Conservation (phyloP, 1,139 yeast genomes). For the Zygosaccharomyces pseudobailii region DNA sequence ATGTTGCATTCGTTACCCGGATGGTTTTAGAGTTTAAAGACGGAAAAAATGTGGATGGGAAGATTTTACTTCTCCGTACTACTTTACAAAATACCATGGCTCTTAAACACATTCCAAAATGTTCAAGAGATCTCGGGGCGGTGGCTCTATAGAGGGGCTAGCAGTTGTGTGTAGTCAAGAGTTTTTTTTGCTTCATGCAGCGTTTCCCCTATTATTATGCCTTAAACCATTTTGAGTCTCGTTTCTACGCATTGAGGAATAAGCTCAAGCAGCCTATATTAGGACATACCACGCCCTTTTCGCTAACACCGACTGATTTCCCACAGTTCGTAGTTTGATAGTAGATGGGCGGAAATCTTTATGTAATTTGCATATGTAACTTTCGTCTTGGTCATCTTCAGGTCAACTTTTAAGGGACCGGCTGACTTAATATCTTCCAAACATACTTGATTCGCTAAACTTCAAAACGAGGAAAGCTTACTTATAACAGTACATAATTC, state of each 20-base stretch:
- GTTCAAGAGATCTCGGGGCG: conserved; percentile 16
- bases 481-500: neutral
- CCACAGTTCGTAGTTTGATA: conserved; percentile 64
- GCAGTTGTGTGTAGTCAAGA: conserved; percentile 10
- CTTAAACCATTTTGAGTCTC: conserved; percentile 3
- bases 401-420: too few relatives aligned
- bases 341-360: conserved; percentile 57
- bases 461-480: neutral
- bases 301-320: conserved; percentile 62
- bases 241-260: conserved; percentile 26
- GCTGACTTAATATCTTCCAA: neutral
- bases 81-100: neutral
- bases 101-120: conserved; percentile 17
- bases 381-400: neutral
- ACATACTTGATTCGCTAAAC: too few relatives aligned
- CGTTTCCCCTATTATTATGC: conserved; percentile 7
- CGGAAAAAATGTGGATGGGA: neutral
- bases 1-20: neutral
- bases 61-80: neutral
- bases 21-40: neutral
- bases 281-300: conserved; percentile 43
- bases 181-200: conserved; percentile 19
- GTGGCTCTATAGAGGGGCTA: conserved; percentile 8
- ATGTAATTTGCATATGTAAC: neutral
- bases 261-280: conserved; percentile 25